phyloP scores from a whole-genome alignment of 2,329 filamentous ascomycete genomes.

The Talaromyces atroroseus region DNA sequence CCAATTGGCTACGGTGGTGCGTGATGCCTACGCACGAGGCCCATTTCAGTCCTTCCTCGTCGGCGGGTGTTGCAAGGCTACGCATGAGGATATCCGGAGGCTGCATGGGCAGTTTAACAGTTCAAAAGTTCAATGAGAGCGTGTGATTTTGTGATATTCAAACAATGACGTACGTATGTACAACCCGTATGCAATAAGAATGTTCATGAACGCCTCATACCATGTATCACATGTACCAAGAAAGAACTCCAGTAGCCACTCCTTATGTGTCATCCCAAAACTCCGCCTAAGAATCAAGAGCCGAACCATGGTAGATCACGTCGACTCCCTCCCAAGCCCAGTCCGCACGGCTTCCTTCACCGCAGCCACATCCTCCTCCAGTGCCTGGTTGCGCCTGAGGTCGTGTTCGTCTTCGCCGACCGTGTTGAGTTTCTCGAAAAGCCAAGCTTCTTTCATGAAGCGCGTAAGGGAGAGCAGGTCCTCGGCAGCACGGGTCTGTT shows the following conservation, averaged over 20 bases:
- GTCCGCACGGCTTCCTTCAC: slow-evolving; percentile 43
- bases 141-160: too few species aligned
- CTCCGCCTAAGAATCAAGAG: not conserved
- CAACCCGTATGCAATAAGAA: too few species aligned
- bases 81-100: slow-evolving; percentile 30
- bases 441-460: slow-evolving; percentile 61
- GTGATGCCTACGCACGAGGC: slow-evolving; percentile 23
- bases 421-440: slow-evolving; percentile 60
- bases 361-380: slow-evolving; percentile 44
- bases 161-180: too few species aligned
- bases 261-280: not conserved
- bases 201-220: not conserved
- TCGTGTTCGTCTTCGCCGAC: slow-evolving; percentile 42
- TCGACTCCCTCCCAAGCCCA: slow-evolving; percentile 12
- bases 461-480: slow-evolving; percentile 57
- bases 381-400: slow-evolving; percentile 35
- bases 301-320: not conserved
- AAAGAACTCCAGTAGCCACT: not conserved
- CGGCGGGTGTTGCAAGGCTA: slow-evolving; percentile 45
- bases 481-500: slow-evolving; percentile 56
- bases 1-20: slow-evolving; percentile 30
- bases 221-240: not conserved
- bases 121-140: too few species aligned
- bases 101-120: slow-evolving; percentile 16
- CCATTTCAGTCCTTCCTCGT: slow-evolving; percentile 32